Percentiles rank a stretch among this genome's conserved stretches.
These are phyloP conservation scores for Phycomyces nitens DNA, from an alignment of 192 early-diverging fungal species.

Conservation along the genomic window DNA sequence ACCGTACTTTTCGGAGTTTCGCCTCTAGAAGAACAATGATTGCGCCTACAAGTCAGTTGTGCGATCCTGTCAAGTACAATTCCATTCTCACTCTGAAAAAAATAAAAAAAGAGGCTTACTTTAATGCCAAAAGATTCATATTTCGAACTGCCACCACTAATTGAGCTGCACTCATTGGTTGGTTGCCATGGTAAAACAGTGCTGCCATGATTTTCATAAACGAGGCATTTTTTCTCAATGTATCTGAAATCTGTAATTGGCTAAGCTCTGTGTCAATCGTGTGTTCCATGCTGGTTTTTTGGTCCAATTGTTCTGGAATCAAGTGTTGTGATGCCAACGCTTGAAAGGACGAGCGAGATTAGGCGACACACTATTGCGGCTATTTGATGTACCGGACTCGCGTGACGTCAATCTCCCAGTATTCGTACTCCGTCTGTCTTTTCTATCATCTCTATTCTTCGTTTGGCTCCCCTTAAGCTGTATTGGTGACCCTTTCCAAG, in stretches of 20 bases:
- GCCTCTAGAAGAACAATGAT: slow-evolving; percentile 23
- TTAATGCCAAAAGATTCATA: slow-evolving; percentile 30
- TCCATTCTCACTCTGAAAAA: background rate
- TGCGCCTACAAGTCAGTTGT: background rate
- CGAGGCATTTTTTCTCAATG: slow-evolving; percentile 34
- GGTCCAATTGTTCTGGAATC: no score
- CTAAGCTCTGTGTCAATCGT: slow-evolving; percentile 35
- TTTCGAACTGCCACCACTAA: slow-evolving; percentile 34
- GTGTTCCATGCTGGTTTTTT: background rate
- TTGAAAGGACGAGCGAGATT: background rate
- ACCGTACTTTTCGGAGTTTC: slow-evolving; percentile 41
- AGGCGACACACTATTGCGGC: background rate
- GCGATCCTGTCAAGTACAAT: no score
- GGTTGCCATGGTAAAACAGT: slow-evolving; percentile 39
- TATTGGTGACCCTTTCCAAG: no score
- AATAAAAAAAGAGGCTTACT: slow-evolving; percentile 19
- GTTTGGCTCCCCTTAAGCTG: no score
- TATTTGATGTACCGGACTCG: slow-evolving; percentile 3
- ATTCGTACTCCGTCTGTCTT: slow-evolving; percentile 6
- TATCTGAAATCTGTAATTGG: slow-evolving; percentile 31
- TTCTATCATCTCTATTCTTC: no score
- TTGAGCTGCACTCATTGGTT: slow-evolving; percentile 36
- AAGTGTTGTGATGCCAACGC: no score
- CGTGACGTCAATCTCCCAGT: background rate
- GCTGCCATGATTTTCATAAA: slow-evolving; percentile 43